phyloP scores from a whole-genome alignment of 805 yeast species.

The Kodamaea neixiangensis region DNA sequence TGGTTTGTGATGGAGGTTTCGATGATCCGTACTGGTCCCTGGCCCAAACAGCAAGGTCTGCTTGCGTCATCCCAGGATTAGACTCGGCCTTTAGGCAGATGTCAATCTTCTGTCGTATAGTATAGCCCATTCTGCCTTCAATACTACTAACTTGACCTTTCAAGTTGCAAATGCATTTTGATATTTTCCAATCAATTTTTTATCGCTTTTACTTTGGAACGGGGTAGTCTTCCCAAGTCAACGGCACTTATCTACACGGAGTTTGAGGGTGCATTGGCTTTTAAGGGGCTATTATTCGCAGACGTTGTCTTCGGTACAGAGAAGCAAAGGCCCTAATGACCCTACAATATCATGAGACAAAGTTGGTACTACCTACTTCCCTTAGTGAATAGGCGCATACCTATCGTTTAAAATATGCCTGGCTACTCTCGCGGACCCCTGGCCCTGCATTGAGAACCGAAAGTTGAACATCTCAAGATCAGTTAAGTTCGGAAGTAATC shows the following conservation, averaged over 20 bases:
- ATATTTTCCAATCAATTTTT: slow-evolving; percentile 1
- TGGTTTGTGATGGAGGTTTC: slow-evolving; percentile 65
- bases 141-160: not conserved
- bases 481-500: not conserved
- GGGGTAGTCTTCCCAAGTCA: not conserved
- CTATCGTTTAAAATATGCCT: slow-evolving; percentile 1
- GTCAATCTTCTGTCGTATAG: slow-evolving; percentile 63
- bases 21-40: slow-evolving; percentile 51
- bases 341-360: not conserved
- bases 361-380: too few species aligned
- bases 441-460: not conserved
- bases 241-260: not conserved
- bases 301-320: not conserved
- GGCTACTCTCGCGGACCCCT: not conserved
- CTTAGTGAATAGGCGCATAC: not conserved
- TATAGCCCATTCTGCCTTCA: slow-evolving; percentile 48
- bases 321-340: not conserved
- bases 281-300: not conserved
- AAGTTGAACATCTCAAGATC: not conserved
- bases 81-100: slow-evolving; percentile 67
- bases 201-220: not conserved
- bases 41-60: slow-evolving; percentile 67
- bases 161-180: not conserved
- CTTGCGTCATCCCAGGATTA: slow-evolving; percentile 69
- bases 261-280: not conserved